Conservation (phyloP, 768 basidiomycete genomes). For the Trametes coccinea region DNA sequence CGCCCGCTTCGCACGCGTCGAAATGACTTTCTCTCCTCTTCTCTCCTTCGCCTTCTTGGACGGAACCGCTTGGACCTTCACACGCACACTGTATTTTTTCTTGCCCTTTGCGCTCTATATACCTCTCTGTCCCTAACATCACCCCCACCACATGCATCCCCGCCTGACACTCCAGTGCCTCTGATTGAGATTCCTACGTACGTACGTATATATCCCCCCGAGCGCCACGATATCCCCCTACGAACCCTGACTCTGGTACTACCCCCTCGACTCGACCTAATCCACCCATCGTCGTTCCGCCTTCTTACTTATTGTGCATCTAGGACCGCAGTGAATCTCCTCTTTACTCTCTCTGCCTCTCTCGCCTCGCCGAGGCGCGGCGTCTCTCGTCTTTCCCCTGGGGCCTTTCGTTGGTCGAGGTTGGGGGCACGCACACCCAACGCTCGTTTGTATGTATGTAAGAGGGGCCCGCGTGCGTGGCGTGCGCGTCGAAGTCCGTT, state of each 20-base stretch:
- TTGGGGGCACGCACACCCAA: not conserved
- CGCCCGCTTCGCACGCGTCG: not conserved
- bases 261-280: constrained; percentile 7
- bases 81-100: constrained; percentile 14
- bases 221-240: constrained; percentile 7
- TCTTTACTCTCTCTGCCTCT: not conserved
- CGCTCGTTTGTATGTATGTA: constrained; percentile 17
- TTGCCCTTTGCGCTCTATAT: not conserved
- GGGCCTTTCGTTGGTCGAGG: not conserved
- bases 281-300: not conserved
- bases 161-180: not conserved
- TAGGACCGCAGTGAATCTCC: constrained; percentile 2
- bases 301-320: constrained; percentile 20
- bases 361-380: too few species aligned
- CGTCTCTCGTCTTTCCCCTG: not conserved
- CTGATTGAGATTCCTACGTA: not conserved
- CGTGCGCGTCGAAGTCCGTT: not conserved
- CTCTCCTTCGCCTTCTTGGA: constrained; percentile 12
- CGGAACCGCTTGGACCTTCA: constrained; percentile 14
- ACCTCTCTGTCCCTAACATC: not conserved
- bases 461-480: not conserved
- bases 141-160: not conserved
- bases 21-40: not conserved
- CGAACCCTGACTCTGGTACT: not conserved
- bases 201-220: constrained; percentile 1